Conservation (phyloP, 192 early-diverging fungal species). For the Coemansia reversa region DNA sequence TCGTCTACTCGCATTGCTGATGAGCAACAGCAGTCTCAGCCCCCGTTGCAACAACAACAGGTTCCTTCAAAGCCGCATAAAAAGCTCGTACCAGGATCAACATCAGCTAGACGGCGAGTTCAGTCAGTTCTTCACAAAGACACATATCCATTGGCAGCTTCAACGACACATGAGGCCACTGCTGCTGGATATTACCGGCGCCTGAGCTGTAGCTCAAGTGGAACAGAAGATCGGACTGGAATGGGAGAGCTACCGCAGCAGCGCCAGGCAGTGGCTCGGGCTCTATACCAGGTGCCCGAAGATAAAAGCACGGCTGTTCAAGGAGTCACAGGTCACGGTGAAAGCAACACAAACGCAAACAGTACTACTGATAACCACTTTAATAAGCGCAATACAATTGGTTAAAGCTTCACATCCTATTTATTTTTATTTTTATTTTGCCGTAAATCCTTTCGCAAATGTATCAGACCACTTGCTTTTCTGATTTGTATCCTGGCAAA, state of each 20-base stretch:
- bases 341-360: not conserved
- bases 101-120: not conserved
- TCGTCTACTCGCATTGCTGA: not conserved
- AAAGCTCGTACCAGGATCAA: not conserved
- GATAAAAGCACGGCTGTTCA: not conserved
- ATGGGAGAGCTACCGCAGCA: not conserved
- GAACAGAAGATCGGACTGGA: not conserved
- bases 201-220: not conserved
- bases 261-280: not conserved
- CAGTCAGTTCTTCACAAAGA: constrained; percentile 8
- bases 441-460: not conserved
- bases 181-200: not conserved
- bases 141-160: constrained; percentile 2
- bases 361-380: not conserved
- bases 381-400: constrained; percentile 35
- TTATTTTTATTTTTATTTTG: not conserved
- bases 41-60: not conserved
- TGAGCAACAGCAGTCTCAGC: not conserved
- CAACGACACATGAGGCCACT: not conserved
- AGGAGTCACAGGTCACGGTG: not conserved
- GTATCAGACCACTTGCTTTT: not conserved
- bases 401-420: not conserved
- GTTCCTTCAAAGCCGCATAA: not conserved
- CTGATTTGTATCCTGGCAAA: not conserved
- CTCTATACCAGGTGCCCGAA: not conserved